Evolutionary conservation across 2,329 filamentous ascomycete genomes (phyloP), one percentile per base, ranked within the genome.

Genomic region (Botrytis fabae): DNA sequence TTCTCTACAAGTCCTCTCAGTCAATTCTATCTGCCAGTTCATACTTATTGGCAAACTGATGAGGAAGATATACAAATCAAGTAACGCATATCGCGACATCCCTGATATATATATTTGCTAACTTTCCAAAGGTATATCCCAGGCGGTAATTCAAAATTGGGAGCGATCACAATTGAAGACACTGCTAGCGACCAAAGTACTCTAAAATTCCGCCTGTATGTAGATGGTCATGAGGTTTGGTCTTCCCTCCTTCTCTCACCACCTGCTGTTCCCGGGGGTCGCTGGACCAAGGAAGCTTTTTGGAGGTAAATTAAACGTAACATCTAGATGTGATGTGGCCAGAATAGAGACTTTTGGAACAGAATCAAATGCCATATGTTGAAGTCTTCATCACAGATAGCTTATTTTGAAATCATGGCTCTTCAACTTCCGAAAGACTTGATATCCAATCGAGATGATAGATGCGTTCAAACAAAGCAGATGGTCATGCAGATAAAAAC

Each of bases 1-100:
- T 98, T 98, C 82, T 96, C 93, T 38, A 94, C 92, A 0, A 96
- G 93, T 71, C 96, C 96, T 0, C 81, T 99, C 69, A 97, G 91
- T 81, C 97, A 98, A 86, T 99, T 99, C 80, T 97, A 96, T 77
- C 88, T 96, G 7, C 96, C 96, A 0, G 84, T 95, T 38, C 87
- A 91, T 2, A 95, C 94, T 0, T 99, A 98, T 82, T 86, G 86
- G 77, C 94, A 98, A 82, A 89, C 87, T 1, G 94, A 97, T 77
- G 87, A 91, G 1, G 90, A 95, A 77, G 96, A 98, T 82, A 89
- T 97, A 18, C 87, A 91, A 80, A 86, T 98, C 76, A 93, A 95
- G 89, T 97, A 88, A 85, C 88, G 88, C 2, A 57, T 10, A 20
- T 28, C 8, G 35, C 16, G 28, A 32, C 2, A 16, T 20, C 28